Evolutionary conservation across 106 monocot species (phyloP), one percentile per base, ranked within the genome.

Genomic region (Cymbidium sinense): DNA sequence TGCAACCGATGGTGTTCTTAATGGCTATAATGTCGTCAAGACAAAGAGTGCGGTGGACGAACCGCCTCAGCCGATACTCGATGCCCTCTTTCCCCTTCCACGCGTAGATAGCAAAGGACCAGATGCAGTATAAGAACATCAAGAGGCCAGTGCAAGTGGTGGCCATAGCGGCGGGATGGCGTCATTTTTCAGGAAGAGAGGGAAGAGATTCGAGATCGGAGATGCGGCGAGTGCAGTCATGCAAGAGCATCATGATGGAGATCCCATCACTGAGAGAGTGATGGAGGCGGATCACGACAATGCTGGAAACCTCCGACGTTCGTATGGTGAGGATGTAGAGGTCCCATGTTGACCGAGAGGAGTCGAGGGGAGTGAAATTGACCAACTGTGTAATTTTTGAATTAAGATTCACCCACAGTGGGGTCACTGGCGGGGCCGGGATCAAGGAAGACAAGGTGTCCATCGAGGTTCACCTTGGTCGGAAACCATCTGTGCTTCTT

Each of bases 241-340:
- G 86, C 52, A 91, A 76, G 79, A 91, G 87, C 0, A 87, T 87
- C 37, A 84, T 82, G 58, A 91, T 79, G 5, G 91, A 87, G 70
- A 70, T 5, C 69, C 91, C 91, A 52, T 91, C 91, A 29, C 91
- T 87, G 76, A 91, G 85, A 74, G 91, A 91, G 74, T 91, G 90
- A 70, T 91, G 91, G 76, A 83, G 47, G 43, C 91, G 85, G 78
- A 91, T 55, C 27, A 91, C 62, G 27, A 29, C 83, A 10, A 76
- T 73, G 33, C 81, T 75, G 85, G 10, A 9, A 79, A n/a, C n/a
- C n/a, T n/a, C n/a, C n/a, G n/a, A n/a, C n/a, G n/a, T n/a, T n/a
- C n/a, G n/a, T n/a, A n/a, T n/a, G n/a, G n/a, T n/a, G n/a, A n/a
- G n/a, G n/a, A n/a, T n/a, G n/a, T n/a, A n/a, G n/a, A n/a, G n/a